Conservation (phyloP, 768 basidiomycete genomes). For the Psilocybe tampanensis region DNA sequence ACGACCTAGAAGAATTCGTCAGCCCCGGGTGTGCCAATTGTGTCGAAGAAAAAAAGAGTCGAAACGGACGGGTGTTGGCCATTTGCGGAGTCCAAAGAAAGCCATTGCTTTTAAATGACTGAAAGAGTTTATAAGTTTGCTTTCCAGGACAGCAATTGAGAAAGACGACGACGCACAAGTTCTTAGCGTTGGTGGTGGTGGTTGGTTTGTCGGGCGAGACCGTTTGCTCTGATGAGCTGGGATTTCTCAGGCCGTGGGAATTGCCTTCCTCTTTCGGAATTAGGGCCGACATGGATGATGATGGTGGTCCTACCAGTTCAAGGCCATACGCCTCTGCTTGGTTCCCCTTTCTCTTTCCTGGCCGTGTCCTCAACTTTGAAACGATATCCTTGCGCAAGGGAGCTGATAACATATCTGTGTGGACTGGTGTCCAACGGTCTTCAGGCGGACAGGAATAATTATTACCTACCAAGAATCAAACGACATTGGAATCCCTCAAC, state of each 20-base stretch:
- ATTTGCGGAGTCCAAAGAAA: slow-evolving; percentile 81
- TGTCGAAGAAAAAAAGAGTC: slow-evolving; percentile 14
- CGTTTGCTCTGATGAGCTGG: slow-evolving; percentile 35
- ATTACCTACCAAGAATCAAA: too few species aligned
- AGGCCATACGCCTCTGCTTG: too few species aligned
- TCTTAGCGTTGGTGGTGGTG: slow-evolving; percentile 24
- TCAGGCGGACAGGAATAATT: too few species aligned
- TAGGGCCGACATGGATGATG: too few species aligned
- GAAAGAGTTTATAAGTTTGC: background rate
- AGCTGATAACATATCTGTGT: too few species aligned
- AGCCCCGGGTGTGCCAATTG: background rate
- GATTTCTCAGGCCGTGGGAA: slow-evolving; percentile 32
- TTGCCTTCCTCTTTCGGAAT: slow-evolving; percentile 20
- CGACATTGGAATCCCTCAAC: background rate
- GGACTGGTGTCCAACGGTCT: too few species aligned
- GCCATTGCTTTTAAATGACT: slow-evolving; percentile 48
- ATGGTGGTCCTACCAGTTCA: too few species aligned
- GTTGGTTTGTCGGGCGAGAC: slow-evolving; percentile 40
- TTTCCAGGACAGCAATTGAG: background rate
- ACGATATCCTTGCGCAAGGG: too few species aligned
- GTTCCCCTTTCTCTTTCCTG: background rate
- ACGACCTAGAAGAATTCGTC: slow-evolving; percentile 48
- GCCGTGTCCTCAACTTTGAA: background rate
- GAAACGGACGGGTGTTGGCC: slow-evolving; percentile 71
- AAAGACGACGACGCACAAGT: slow-evolving; percentile 10